These are phyloP conservation scores for Lablab purpureus DNA, from an alignment of 306 rosid species.

Conservation along the genomic window DNA sequence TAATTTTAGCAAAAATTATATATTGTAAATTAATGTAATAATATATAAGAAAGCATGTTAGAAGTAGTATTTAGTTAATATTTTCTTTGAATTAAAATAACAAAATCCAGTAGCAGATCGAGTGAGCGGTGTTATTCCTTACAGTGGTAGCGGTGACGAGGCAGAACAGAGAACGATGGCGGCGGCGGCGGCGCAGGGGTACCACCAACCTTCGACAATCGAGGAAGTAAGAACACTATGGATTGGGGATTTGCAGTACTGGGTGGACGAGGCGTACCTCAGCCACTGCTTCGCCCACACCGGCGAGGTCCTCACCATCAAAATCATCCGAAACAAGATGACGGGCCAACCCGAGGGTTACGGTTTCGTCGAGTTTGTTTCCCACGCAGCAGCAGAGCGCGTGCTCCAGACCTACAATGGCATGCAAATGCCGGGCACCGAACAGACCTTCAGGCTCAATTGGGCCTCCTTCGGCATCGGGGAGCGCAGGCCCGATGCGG, in stretches of 20 bases:
- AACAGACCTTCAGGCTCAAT: conserved; percentile 78
- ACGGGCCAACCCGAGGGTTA: conserved; percentile 94
- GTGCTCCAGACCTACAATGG: conserved; percentile 83
- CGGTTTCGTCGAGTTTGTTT: conserved; percentile 89
- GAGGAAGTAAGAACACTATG: conserved; percentile 88
- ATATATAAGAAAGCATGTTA: too few species aligned
- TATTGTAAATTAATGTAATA: too few species aligned
- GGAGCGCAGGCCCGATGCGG: conserved; percentile 81
- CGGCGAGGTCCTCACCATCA: conserved; percentile 78
- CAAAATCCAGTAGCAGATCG: background rate
- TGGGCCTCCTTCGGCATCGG: conserved; percentile 98
- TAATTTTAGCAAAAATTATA: too few species aligned
- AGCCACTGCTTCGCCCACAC: conserved; percentile 78
- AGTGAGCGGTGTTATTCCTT: background rate
- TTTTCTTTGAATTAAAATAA: too few species aligned
- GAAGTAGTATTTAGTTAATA: too few species aligned
- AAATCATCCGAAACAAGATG: conserved; percentile 85
- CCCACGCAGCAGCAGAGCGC: conserved; percentile 85
- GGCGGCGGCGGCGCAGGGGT: conserved; percentile 30
- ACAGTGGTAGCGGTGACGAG: background rate
- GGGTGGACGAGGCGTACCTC: conserved; percentile 91
- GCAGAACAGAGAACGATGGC: background rate
- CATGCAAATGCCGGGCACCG: conserved; percentile 85
- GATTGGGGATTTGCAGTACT: conserved; percentile 94
- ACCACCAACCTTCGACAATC: conserved; percentile 49